Base-by-base conservation (phyloP, 176 grass and related monocot species). In the Triticum urartu region DNA sequence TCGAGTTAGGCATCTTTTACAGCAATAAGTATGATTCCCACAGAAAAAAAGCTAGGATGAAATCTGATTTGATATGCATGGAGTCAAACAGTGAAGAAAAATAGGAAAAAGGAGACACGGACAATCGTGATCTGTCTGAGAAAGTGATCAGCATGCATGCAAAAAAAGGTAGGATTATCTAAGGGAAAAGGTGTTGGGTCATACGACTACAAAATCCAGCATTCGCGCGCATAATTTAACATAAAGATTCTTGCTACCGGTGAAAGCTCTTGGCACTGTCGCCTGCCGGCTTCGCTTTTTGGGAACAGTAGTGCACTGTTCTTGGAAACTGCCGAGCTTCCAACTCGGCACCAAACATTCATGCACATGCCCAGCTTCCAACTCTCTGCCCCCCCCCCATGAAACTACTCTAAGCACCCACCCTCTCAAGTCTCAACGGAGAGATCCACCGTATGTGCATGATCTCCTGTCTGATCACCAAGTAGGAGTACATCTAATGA, bases 291-390 rank as follows among this genome's bases (percentile, higher is more conserved):
- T 25, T 25, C 47, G 70, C 32, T 68, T 80, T 83, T 79, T 73
- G 79, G 84, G 17, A 83, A 87, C 84, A 90, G 54, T 58, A 73
- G 13, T 33, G 84, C 79, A 42, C 64, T 86, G 84, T 87, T 83
- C 58, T 74, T 83, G 89, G 74, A 87, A 90, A 34, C 80, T 87
- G 88, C 72, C 28, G 83, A 69, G 70, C 52, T 86, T 90, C 78
- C 78, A 86, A 77, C 78, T 90, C 48, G 21, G 83, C 14, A 74
- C 25, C 83, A 81, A 80, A 75, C 22, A 17, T 30, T 35, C 0
- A 48, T 3, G 3, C 3, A 18, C 24, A 28, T 42, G 21, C 8
- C 73, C 21, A 59, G 56, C 56, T 21, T 59, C 56, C 56, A 59
- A 9, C 5, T 7, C 45, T 5, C 32, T n/a, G n/a, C n/a, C n/a